Evolutionary conservation across 805 yeast genomes (phyloP).

Genomic region (Spathaspora boniae): DNA sequence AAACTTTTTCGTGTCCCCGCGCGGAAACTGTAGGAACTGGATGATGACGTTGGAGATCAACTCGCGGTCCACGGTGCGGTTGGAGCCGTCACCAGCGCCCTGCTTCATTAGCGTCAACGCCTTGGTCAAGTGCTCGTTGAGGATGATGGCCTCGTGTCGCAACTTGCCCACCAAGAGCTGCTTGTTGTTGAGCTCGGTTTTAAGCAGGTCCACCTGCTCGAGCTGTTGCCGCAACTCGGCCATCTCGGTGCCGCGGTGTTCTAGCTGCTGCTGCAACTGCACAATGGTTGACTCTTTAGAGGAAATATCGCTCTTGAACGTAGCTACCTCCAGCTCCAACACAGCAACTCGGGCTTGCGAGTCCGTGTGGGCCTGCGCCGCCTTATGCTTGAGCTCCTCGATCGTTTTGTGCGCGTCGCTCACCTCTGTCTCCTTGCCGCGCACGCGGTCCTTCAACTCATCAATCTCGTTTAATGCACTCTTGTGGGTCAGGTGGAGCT

Average conservation of each 20-base stretch:
- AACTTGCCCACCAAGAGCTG: constrained; percentile 82
- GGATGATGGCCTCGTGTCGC: constrained; percentile 88
- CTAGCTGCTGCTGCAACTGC: constrained; percentile 4
- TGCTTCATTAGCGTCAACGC: constrained; percentile 81
- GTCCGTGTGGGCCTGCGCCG: constrained; percentile 15
- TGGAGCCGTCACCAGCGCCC: constrained; percentile 41
- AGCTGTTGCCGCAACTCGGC: constrained; percentile 19
- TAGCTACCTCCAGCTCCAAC: constrained; percentile 15
- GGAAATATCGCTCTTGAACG: constrained; percentile 16
- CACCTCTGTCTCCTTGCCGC: constrained; percentile 22
- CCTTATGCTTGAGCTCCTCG: constrained; percentile 7
- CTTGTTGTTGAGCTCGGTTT: constrained; percentile 54
- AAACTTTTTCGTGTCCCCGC: constrained; percentile 92
- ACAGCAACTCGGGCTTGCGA: constrained; percentile 31
- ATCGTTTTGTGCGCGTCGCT: constrained; percentile 9
- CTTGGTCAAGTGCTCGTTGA: constrained; percentile 94
- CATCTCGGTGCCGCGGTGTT: too few relatives aligned
- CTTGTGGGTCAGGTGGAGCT: constrained; percentile 38
- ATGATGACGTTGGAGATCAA: constrained; percentile 81
- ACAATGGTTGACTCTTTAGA: constrained; percentile 14
- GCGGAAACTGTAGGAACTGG: constrained; percentile 79
- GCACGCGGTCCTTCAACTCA: constrained; percentile 42
- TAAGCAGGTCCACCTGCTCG: constrained; percentile 45
- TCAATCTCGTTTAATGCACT: constrained; percentile 41
- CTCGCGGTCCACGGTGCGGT: constrained; percentile 78